phyloP scores from a whole-genome alignment of 805 yeast species.

The Ogataea populi-albae region DNA sequence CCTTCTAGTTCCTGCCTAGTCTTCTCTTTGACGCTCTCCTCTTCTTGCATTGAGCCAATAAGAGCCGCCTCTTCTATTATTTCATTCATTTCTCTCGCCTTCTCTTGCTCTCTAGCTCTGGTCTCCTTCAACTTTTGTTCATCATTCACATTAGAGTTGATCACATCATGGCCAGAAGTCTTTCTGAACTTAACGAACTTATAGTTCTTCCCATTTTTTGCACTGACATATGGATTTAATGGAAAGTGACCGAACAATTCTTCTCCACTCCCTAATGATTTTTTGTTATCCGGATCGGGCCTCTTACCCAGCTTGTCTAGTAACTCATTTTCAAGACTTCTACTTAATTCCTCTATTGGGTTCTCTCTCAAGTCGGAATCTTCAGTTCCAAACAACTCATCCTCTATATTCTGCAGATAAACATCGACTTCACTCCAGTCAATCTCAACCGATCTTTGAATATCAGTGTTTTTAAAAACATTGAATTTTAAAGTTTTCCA shows the following conservation, averaged over 20 bases:
- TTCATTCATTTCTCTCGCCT: constrained; percentile 16
- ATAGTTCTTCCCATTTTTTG: constrained; percentile 30
- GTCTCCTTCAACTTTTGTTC: constrained; percentile 19
- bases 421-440: constrained; percentile 72
- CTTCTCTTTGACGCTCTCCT: constrained; percentile 8
- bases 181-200: constrained; percentile 33
- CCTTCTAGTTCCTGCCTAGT: constrained; percentile 6
- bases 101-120: constrained; percentile 17
- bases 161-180: constrained; percentile 23
- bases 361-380: constrained; percentile 13
- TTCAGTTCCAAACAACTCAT: constrained; percentile 18
- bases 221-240: constrained; percentile 29
- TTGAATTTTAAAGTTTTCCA: constrained; percentile 71
- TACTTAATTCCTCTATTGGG: constrained; percentile 16
- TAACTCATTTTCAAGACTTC: constrained; percentile 15
- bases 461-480: constrained; percentile 76
- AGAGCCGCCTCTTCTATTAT: constrained; percentile 12
- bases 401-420: constrained; percentile 28
- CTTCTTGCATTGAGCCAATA: constrained; percentile 4
- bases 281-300: constrained; percentile 6
- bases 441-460: constrained; percentile 47
- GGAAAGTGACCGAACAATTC: constrained; percentile 32
- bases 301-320: constrained; percentile 12
- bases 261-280: constrained; percentile 17
- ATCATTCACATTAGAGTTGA: constrained; percentile 27